Conservation (phyloP, 2,329 filamentous ascomycete genomes). For the Gyromitra esculenta region DNA sequence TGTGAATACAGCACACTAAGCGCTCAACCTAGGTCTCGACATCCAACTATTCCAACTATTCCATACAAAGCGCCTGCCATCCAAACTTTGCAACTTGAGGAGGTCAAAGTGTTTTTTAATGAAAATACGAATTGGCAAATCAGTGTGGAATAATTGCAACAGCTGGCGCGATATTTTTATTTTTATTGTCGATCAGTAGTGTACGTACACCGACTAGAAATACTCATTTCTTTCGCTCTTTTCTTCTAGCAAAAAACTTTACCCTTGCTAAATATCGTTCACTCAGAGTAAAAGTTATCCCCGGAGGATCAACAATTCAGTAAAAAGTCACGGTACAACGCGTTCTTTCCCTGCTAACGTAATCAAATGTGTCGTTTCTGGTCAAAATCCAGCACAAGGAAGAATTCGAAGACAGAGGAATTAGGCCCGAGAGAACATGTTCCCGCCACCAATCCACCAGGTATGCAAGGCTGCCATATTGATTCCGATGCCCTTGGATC, state of each 20-base stretch:
- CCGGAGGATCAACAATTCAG: slow-evolving; percentile 3
- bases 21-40: not conserved
- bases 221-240: slow-evolving; percentile 4
- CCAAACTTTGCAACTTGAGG: too few species aligned
- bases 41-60: not conserved
- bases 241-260: not conserved
- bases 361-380: slow-evolving; percentile 14
- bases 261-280: slow-evolving; percentile 2
- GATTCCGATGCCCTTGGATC: not conserved
- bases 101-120: not conserved
- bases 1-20: not conserved
- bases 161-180: not conserved
- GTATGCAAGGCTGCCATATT: not conserved
- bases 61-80: not conserved
- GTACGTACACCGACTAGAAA: slow-evolving; percentile 6
- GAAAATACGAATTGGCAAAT: slow-evolving; percentile 4
- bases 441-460: not conserved
- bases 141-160: not conserved
- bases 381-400: not conserved
- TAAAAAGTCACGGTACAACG: slow-evolving; percentile 1
- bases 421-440: not conserved
- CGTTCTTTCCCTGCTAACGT: not conserved
- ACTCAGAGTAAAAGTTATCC: not conserved
- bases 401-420: not conserved
- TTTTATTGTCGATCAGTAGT: not conserved